Percentiles rank a stretch among this genome's conserved stretches.
phyloP scores from a whole-genome alignment of 1,139 yeast species.

The Diutina pseudorugosa region DNA sequence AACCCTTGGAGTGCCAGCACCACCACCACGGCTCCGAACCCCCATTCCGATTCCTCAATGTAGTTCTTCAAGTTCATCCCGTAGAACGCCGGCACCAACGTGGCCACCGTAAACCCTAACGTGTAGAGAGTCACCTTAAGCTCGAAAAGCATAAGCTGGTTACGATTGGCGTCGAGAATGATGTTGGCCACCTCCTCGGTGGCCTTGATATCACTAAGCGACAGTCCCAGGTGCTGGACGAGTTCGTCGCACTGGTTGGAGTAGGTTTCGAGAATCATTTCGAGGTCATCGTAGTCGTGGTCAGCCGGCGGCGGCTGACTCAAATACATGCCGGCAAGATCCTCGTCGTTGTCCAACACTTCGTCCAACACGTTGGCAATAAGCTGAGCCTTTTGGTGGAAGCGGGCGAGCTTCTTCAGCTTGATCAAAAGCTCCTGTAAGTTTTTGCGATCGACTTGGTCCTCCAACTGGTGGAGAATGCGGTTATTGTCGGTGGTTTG shows the following conservation, averaged over 20 bases:
- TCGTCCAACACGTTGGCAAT: slow-evolving; percentile 84
- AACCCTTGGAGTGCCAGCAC: slow-evolving; percentile 35
- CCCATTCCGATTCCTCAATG: slow-evolving; percentile 63
- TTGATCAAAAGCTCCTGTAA: slow-evolving; percentile 70
- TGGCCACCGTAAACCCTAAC: slow-evolving; percentile 70
- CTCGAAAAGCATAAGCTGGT: slow-evolving; percentile 83
- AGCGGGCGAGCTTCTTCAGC: slow-evolving; percentile 69
- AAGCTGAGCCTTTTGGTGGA: slow-evolving; percentile 71
- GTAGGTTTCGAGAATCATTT: slow-evolving; percentile 84
- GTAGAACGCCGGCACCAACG: slow-evolving; percentile 62
- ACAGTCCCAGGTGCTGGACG: slow-evolving; percentile 83
- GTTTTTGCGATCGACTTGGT: slow-evolving; percentile 73
- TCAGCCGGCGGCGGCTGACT: slow-evolving; percentile 23
- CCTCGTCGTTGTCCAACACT: slow-evolving; percentile 78
- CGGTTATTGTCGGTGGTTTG: slow-evolving; percentile 67
- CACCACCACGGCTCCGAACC: slow-evolving; percentile 51
- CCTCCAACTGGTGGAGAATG: slow-evolving; percentile 71
- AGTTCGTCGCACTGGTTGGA: slow-evolving; percentile 94
- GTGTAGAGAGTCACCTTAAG: slow-evolving; percentile 78
- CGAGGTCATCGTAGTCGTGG: slow-evolving; percentile 59
- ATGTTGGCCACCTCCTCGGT: slow-evolving; percentile 96
- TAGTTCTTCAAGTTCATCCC: slow-evolving; percentile 94
- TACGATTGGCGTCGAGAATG: slow-evolving; percentile 88
- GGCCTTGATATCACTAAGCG: slow-evolving; percentile 74
- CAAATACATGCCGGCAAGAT: slow-evolving; percentile 73